Percentiles rank a stretch among this genome's conserved stretches.
These are phyloP conservation scores for Skeletonema potamos DNA, from an alignment of 108 stramenopile species.

Conservation along the genomic window DNA sequence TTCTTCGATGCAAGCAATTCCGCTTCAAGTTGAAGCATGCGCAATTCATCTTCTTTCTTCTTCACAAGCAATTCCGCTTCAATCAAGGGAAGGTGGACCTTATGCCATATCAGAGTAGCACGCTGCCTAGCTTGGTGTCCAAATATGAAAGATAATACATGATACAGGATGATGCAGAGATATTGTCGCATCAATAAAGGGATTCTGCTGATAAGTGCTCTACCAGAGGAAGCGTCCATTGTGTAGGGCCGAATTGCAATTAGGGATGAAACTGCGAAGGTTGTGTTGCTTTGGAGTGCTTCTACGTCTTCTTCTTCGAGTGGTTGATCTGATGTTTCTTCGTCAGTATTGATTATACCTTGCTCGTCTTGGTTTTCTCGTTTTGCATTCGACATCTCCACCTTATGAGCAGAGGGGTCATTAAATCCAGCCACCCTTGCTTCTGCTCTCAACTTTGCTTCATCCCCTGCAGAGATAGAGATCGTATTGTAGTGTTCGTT, in stretches of 20 bases:
- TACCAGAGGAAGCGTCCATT: neutral
- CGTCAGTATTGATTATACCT: neutral
- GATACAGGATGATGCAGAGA: neutral
- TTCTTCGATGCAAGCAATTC: neutral
- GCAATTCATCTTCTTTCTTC: neutral
- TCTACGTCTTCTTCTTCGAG: neutral
- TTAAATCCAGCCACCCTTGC: slow-evolving; percentile 2
- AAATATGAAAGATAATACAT: neutral
- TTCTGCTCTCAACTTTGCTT: neutral
- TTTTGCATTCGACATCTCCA: neutral
- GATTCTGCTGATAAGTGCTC: neutral
- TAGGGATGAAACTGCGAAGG: neutral
- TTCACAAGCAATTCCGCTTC: slow-evolving; percentile 1
- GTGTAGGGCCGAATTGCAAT: neutral
- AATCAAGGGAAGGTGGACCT: neutral
- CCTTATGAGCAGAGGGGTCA: neutral
- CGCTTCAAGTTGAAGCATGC: neutral
- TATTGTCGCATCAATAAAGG: neutral
- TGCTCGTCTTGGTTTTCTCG: neutral
- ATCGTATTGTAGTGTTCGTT: neutral
- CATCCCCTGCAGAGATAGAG: neutral
- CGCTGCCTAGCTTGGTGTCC: neutral
- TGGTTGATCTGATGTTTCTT: neutral
- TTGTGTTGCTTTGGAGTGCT: neutral
- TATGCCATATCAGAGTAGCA: neutral